Percentiles rank a stretch among this genome's conserved stretches.
Conservation (phyloP, 2,329 filamentous ascomycete genomes). For the Cladophialophora yegresii region DNA sequence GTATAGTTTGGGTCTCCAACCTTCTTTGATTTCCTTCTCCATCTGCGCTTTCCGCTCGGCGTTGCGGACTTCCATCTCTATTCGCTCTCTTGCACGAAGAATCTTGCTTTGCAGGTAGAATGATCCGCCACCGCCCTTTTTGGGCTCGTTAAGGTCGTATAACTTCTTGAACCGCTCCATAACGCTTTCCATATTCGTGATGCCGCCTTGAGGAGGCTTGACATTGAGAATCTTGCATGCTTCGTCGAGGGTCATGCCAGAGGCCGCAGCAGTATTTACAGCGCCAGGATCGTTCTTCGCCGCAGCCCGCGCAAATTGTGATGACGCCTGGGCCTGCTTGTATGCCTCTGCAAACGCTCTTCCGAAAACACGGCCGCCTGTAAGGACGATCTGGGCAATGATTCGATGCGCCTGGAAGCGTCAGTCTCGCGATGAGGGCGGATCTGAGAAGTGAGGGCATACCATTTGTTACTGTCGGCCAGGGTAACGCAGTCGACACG, state of each 20-base stretch:
- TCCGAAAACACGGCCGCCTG: conserved; percentile 86
- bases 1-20: conserved; percentile 94
- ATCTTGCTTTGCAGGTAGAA: conserved; percentile 99
- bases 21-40: conserved; percentile 77
- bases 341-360: conserved; percentile 93
- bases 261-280: conserved; percentile 59
- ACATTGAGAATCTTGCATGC: conserved; percentile 97
- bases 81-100: conserved; percentile 81
- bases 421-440: conserved; percentile 19
- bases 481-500: conserved; percentile 1
- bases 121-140: conserved; percentile 77
- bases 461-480: conserved; percentile 22
- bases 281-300: conserved; percentile 56
- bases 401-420: conserved; percentile 81
- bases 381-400: conserved; percentile 88
- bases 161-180: conserved; percentile 88
- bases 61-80: conserved; percentile 81
- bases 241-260: conserved; percentile 88
- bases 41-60: conserved; percentile 69
- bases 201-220: conserved; percentile 76
- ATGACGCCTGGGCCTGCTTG: conserved; percentile 87
- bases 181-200: conserved; percentile 76
- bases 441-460: not conserved
- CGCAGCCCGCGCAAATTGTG: conserved; percentile 75
- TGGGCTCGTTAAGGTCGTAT: conserved; percentile 90